Conservation (phyloP, 192 early-diverging fungal species). For the Coemansia nantahalensis region DNA sequence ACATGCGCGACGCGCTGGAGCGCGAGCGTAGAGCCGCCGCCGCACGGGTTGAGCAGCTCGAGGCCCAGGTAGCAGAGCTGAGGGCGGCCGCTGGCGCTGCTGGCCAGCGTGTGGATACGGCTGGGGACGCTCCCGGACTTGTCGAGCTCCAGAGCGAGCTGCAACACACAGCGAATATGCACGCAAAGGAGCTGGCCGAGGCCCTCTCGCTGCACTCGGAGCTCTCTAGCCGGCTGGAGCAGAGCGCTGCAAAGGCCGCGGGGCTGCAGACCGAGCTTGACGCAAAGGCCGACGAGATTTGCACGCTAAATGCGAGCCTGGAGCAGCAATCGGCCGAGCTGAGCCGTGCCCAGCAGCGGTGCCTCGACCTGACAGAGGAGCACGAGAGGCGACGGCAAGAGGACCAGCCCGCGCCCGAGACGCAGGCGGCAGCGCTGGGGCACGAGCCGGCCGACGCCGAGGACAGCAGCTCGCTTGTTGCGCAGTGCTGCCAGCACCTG, state of each 20-base stretch:
- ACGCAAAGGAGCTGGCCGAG: slow-evolving; percentile 6
- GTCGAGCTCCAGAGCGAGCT: slow-evolving; percentile 14
- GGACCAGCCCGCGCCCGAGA: slow-evolving; percentile 2
- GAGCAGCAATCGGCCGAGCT: slow-evolving; percentile 17
- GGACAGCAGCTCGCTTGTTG: slow-evolving; percentile 10
- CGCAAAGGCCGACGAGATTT: slow-evolving; percentile 10
- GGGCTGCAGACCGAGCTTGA: slow-evolving; percentile 18
- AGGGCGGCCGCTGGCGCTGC: not conserved
- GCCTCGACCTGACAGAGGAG: slow-evolving; percentile 18
- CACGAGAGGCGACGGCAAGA: slow-evolving; percentile 5
- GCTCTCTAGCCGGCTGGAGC: slow-evolving; percentile 3
- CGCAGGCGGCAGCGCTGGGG: slow-evolving; percentile 27
- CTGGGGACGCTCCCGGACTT: too few species aligned
- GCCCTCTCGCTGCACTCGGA: slow-evolving; percentile 5
- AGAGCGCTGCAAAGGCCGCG: slow-evolving; percentile 2
- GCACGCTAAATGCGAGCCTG: slow-evolving; percentile 10
- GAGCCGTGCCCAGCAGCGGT: slow-evolving; percentile 8
- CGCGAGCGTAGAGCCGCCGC: slow-evolving; percentile 33
- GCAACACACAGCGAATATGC: not conserved
- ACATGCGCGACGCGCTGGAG: slow-evolving; percentile 22
- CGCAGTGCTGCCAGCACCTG: slow-evolving; percentile 7
- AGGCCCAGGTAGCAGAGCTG: slow-evolving; percentile 24
- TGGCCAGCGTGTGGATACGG: not conserved
- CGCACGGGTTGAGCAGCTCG: slow-evolving; percentile 22
- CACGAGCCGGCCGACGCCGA: slow-evolving; percentile 23